Evolutionary conservation across 176 grass and related monocot genomes (phyloP), one percentile per base, ranked within the genome.

Genomic region (Saccharum officinarum): DNA sequence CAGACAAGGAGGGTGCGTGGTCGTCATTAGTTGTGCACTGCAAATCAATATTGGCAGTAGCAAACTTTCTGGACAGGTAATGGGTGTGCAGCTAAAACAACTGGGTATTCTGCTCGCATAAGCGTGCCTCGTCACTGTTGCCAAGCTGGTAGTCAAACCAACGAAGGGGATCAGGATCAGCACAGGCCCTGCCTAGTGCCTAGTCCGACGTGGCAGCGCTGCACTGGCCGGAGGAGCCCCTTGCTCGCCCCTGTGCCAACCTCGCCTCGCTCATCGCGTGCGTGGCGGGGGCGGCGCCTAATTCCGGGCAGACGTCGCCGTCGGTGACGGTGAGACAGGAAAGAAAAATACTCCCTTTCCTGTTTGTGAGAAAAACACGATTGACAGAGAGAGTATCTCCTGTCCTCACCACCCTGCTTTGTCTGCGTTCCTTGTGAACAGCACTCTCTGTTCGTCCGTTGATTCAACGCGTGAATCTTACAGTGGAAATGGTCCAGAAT

Each of bases 131-230:
- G 69, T 44, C 16, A 5, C 23, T 67, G 33, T 36, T 77, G 74
- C n/a, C 6, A 41, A 74, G 68, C 62, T 75, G 38, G 42, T 65
- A 85, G 44, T 89, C 55, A 82, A 71, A 59, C 30, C 49, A 40
- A 59, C 34, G 8, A 33, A 45, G 49, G 26, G 46, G 2, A 8
- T 33, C 46, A 12, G 8, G 2, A 8, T 33, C 46, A 11, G 8
- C 8, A 76, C 15, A 20, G 0, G 15, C 3, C n/a, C 40, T 22
- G 60, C 61, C 25, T 30, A 30, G 52, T 55, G 18, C 18, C 52
- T 55, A 55, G 0, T 67, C 23, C 64, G 41, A 67, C 41, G 64
- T 59, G 80, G 80, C 66, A 16, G 20, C 9, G 22, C 33, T 52
- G 20, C 49, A 3, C n/a, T 18, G 47, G 49, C n/a, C 34, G 17